phyloP scores from a whole-genome alignment of 208 protist species.

The Porcisia deanei region DNA sequence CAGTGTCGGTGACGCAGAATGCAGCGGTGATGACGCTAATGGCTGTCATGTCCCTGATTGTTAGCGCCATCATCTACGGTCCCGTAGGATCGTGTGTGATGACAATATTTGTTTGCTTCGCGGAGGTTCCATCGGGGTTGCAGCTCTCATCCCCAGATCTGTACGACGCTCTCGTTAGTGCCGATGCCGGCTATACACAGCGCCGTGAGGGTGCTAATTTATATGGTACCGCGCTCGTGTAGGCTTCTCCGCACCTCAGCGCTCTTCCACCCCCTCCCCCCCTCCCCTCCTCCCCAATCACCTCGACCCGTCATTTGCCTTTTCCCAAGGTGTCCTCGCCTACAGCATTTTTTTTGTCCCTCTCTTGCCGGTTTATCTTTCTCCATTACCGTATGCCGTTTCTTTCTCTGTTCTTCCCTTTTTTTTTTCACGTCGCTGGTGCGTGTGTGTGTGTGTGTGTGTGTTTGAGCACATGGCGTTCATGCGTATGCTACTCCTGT shows the following conservation, averaged over 20 bases:
- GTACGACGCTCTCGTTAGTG: conserved; percentile 42
- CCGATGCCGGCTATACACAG: conserved; percentile 40
- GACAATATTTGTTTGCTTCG: conserved; percentile 88
- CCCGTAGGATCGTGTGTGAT: conserved; percentile 62
- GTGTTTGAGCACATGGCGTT: too few species aligned
- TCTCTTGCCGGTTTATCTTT: too few species aligned
- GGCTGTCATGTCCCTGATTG: conserved; percentile 51
- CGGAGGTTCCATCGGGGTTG: conserved; percentile 71
- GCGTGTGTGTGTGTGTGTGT: too few species aligned
- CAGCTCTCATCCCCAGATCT: conserved; percentile 61
- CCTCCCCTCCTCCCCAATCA: background rate
- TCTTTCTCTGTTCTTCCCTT: too few species aligned
- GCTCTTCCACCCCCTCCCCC: background rate
- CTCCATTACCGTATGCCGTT: too few species aligned
- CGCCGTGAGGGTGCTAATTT: conserved; percentile 1
- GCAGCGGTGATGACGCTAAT: conserved; percentile 21
- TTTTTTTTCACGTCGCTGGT: too few species aligned
- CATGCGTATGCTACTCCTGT: too few species aligned
- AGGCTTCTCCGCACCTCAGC: background rate
- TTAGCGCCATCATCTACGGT: conserved; percentile 49
- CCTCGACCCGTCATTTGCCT: too few species aligned
- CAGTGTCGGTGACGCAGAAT: conserved; percentile 31
- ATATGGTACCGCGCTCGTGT: conserved; percentile 24
- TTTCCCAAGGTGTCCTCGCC: too few species aligned
- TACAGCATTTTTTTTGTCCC: too few species aligned